These are phyloP conservation scores for Colletotrichum zoysiae DNA, from an alignment of 2,329 filamentous ascomycete species.

Conservation along the genomic window DNA sequence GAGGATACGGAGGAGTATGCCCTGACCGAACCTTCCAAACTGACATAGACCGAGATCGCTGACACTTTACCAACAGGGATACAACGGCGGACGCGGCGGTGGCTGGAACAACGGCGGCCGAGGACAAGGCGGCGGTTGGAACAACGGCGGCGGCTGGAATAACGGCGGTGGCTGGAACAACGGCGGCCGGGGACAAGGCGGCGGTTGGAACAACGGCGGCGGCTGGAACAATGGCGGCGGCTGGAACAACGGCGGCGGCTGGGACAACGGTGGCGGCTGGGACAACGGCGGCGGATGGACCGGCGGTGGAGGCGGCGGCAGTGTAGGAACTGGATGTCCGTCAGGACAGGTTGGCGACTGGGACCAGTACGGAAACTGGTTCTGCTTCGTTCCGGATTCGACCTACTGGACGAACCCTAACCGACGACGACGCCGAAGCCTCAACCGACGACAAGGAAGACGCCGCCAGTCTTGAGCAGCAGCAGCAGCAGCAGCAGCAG, in stretches of 20 bases:
- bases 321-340: neutral
- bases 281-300: neutral
- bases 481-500: neutral
- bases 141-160: no score
- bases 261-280: neutral
- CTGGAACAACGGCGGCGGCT: neutral
- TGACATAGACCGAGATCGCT: neutral
- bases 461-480: no score
- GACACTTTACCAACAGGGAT: neutral
- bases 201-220: no score
- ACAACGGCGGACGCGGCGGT: no score
- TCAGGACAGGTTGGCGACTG: neutral
- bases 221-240: no score
- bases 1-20: neutral
- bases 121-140: no score
- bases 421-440: neutral
- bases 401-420: fast-evolving
- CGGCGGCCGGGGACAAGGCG: no score
- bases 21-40: neutral
- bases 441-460: neutral
- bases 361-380: neutral
- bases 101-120: no score
- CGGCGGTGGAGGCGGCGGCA: no score
- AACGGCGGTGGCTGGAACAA: no score
- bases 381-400: neutral